Percentiles rank a stretch among this genome's conserved stretches.
Evolutionary conservation across 441 rosid species (phyloP).

Genomic region (Adansonia grandidieri): DNA sequence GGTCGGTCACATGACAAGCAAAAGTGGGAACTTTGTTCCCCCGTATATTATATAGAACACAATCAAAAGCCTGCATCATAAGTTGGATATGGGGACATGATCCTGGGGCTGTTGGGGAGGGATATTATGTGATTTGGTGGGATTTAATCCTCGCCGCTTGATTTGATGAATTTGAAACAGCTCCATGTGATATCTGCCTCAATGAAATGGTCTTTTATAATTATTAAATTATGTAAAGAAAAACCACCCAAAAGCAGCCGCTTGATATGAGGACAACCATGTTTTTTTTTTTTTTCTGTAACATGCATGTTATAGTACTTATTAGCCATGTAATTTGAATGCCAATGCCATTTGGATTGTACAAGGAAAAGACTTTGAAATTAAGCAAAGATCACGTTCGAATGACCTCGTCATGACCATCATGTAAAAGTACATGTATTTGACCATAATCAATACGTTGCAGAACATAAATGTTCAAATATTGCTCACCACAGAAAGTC

Average conservation of each 20-base stretch:
- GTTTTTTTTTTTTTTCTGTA: not conserved
- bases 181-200: constrained; percentile 54
- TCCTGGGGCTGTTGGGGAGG: constrained; percentile 40
- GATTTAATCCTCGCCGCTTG: constrained; percentile 50
- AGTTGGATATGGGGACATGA: constrained; percentile 51
- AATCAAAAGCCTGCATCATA: constrained; percentile 44
- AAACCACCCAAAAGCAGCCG: constrained; percentile 21
- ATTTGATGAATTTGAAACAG: constrained; percentile 41
- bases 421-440: too few species aligned
- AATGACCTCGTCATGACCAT: too few species aligned
- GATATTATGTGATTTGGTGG: constrained; percentile 30
- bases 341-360: too few species aligned
- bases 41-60: constrained; percentile 25
- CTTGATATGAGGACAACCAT: constrained; percentile 6
- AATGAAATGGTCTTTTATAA: constrained; percentile 35
- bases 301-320: not conserved
- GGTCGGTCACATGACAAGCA: constrained; percentile 85
- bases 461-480: too few species aligned
- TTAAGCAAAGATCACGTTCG: too few species aligned
- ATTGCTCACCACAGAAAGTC: too few species aligned
- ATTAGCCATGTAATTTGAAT: not conserved
- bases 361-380: too few species aligned
- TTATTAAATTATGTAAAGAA: constrained; percentile 30
- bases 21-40: constrained; percentile 50
- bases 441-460: too few species aligned